Evolutionary conservation across 1,284 basidiomycete species (phyloP).

Genomic region (Moesziomyces aphidis): DNA sequence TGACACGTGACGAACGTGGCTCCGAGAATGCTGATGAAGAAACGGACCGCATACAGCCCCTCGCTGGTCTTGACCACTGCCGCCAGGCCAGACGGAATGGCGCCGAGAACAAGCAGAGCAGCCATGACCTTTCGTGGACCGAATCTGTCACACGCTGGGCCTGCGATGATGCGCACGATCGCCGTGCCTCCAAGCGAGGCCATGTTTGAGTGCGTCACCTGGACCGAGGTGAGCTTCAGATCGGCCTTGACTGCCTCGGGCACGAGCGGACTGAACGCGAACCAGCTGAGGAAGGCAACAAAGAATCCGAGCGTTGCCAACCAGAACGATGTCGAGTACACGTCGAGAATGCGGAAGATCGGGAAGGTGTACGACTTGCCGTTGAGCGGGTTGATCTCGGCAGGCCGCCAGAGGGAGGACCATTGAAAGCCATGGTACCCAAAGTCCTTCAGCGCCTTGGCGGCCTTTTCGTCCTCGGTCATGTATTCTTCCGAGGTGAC

Average conservation of each 20-base stretch:
- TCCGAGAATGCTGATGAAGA: constrained; percentile 73
- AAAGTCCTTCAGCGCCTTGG: constrained; percentile 31
- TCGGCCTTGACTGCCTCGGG: constrained; percentile 75
- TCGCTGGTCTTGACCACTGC: constrained; percentile 71
- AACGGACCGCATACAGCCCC: constrained; percentile 72
- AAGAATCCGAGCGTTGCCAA: constrained; percentile 72
- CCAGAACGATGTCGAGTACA: constrained; percentile 72
- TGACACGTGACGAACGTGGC: constrained; percentile 74
- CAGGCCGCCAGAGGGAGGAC: constrained; percentile 62
- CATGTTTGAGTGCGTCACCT: constrained; percentile 75
- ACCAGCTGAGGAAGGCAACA: constrained; percentile 74
- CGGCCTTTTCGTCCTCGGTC: constrained; percentile 49
- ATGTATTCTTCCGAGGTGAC: constrained; percentile 55
- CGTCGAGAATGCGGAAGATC: constrained; percentile 72
- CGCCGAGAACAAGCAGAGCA: constrained; percentile 73
- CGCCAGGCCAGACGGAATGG: constrained; percentile 76
- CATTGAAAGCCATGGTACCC: constrained; percentile 57
- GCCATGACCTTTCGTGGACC: constrained; percentile 76
- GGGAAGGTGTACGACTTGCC: constrained; percentile 74
- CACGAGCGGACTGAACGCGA: constrained; percentile 76
- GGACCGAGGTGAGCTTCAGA: constrained; percentile 71
- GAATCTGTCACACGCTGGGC: constrained; percentile 74
- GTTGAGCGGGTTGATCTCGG: constrained; percentile 73
- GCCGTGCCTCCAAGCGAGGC: constrained; percentile 72
- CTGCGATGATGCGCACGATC: constrained; percentile 73